Evolutionary conservation across 1,139 yeast species (phyloP), one percentile per base, ranked within the genome.

Genomic region (Nadsonia commutata): DNA sequence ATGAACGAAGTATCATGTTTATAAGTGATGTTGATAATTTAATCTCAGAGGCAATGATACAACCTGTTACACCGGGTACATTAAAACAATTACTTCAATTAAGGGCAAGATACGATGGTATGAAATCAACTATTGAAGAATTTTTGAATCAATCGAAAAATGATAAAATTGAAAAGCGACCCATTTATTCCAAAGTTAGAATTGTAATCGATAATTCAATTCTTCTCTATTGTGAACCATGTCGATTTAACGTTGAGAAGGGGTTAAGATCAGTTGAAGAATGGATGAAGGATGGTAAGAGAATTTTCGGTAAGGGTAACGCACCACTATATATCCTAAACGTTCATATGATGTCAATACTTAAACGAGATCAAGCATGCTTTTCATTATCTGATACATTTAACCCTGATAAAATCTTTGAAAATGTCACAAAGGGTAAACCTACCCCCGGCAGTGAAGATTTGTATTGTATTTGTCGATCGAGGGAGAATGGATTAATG

Each of bases 401-500:
- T 13, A 27, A 22, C 7, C 9, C 7, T 7, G 11, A 7, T 22
- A 7, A 7, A 7, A 7, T 22, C 9, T 22, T 22, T 22, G 27
- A 22, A 22, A 22, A 22, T 11, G 9, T 7, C 9, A 7, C 11
- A 11, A 22, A 22, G 27, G 27, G 27, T 7, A 22, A 7, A 22
- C 11, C 27, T 11, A 22, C 27, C 33, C 33, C 33, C 33, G 16
- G 5, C 33, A 13, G 16, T 8, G 33, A 16, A 27, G 3, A 19
- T 40, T 22, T 54, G 18, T 83, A 78, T 56, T 84, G 95, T 57
- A 61, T 79, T 42, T 84, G 95, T 59, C 71, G 94, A 38, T 73
- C 70, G 45, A 64, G 66, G 19, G 94, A 82, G 53, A 70, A 68
- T 46, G 90, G 86, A 1, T 55, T 62, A 39, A 82, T 84, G 94